These are phyloP conservation scores for Ophiocordyceps sinensis DNA, from an alignment of 2,329 filamentous ascomycete species.

Conservation along the genomic window DNA sequence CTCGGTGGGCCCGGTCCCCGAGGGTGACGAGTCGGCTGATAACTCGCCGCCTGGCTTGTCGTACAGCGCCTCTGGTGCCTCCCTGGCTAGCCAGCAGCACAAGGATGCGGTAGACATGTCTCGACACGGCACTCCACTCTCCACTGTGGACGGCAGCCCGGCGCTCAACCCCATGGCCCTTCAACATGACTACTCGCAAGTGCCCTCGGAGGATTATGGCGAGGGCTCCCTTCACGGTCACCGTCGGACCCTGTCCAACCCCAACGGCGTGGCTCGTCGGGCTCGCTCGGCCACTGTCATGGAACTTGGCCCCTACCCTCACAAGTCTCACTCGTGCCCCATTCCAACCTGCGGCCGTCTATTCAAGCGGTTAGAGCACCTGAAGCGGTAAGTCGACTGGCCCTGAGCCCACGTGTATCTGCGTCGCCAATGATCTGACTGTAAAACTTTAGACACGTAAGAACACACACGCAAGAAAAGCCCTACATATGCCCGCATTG, in stretches of 20 bases:
- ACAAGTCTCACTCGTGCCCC: constrained; percentile 98
- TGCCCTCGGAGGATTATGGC: constrained; percentile 48
- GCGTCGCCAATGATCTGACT: neutral
- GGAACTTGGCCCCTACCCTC: constrained; percentile 90
- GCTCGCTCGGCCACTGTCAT: constrained; percentile 91
- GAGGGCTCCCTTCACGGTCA: constrained; percentile 32
- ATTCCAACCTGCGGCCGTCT: constrained; percentile 93
- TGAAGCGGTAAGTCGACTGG: constrained; percentile 70
- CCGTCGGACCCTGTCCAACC: constrained; percentile 54
- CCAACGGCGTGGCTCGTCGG: constrained; percentile 67
- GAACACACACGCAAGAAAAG: constrained; percentile 97
- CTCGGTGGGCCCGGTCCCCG: constrained; percentile 68
- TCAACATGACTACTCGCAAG: constrained; percentile 54
- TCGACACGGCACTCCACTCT: constrained; percentile 78
- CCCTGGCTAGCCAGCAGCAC: constrained; percentile 51
- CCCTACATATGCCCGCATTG: constrained; percentile 96
- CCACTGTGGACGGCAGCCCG: constrained; percentile 70
- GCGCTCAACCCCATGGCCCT: constrained; percentile 56
- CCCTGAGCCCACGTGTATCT: constrained; percentile 1
- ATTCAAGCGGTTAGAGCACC: constrained; percentile 97
- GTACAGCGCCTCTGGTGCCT: constrained; percentile 54
- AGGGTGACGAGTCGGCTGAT: constrained; percentile 64
- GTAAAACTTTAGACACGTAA: constrained; percentile 63
- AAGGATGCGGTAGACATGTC: constrained; percentile 74
- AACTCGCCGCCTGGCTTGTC: constrained; percentile 68